phyloP scores from a whole-genome alignment of 352 stramenopile species.

The Globisporangium ultimum region DNA sequence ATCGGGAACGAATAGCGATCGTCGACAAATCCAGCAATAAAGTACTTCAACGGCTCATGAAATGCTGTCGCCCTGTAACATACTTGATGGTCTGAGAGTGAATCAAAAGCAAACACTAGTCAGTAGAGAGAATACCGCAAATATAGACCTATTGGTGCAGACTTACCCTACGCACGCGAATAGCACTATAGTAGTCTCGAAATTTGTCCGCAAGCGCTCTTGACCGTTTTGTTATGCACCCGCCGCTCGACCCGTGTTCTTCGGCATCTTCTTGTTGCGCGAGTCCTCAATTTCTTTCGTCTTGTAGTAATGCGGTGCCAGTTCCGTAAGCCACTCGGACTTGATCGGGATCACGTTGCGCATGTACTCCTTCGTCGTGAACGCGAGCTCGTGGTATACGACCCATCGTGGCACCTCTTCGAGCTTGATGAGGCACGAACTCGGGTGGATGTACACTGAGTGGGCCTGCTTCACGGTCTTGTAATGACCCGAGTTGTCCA shows the following conservation, averaged over 20 bases:
- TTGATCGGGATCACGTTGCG: constrained; percentile 96
- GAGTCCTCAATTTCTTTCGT: constrained; percentile 95
- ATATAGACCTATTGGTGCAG: too few species aligned
- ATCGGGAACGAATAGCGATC: too few species aligned
- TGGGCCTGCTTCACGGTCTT: constrained; percentile 98
- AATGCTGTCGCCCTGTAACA: too few species aligned
- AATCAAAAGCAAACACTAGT: too few species aligned
- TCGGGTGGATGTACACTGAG: constrained; percentile 98
- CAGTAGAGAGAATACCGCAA: too few species aligned
- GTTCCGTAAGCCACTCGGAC: constrained; percentile 97
- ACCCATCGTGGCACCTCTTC: constrained; percentile 93
- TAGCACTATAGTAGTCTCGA: too few species aligned
- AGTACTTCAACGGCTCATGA: too few species aligned
- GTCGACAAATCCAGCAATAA: too few species aligned
- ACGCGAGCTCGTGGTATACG: constrained; percentile 98
- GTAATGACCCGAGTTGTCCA: constrained; percentile 96
- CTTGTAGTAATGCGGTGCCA: constrained; percentile 99
- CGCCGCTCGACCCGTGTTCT: constrained; percentile 48
- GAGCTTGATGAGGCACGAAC: constrained; percentile 92
- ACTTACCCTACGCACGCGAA: too few species aligned
- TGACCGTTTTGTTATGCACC: too few species aligned
- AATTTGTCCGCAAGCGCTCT: too few species aligned
- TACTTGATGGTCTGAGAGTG: too few species aligned
- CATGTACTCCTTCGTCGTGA: constrained; percentile 99
- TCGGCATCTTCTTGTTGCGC: constrained; percentile 97